Evolutionary conservation across 2,329 filamentous ascomycete genomes (phyloP), one percentile per base, ranked within the genome.

Genomic region (Diplodia mutila): DNA sequence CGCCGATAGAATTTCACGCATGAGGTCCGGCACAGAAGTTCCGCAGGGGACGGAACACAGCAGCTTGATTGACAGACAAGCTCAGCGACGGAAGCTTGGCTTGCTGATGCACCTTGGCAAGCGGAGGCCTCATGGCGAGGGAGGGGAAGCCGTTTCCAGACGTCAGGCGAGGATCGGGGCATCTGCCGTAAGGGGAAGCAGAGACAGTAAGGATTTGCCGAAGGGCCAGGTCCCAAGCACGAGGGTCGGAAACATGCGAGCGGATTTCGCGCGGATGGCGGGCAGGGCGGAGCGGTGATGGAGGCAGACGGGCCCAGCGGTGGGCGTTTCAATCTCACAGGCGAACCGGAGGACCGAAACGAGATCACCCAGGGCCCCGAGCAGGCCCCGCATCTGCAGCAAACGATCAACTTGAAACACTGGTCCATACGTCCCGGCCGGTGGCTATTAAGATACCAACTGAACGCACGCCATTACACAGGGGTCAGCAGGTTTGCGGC

Each of bases 21-120:
- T 12, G 59, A 25, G 8, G 11, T 9, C 29, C 57, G 37, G 57
- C 57, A 32, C 57, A 48, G 46, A 25, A 37, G 27, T 51, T 63
- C 46, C 59, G 7, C 25, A 63, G 59, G 46, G 18, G 46, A 51
- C 59, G 59, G 42, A 51, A 37, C 21, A 14, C 59, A 46, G 59
- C 59, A 63, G 18, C 34, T 18, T 61, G 16, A 8, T 37, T 29
- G 3, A 4, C 27, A 16, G n/a, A 23, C 42, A 63, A 63, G 59
- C 59, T 49, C 23, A 21, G 16, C 57, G 34, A 63, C 27, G 23
- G 59, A 63, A 51, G 59, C 59, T 63, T 63, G 59, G 59, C 59
- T 16, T 51, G 46, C 18, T 16, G n/a, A 48, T 21, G 8, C 42
- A 21, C 42, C 29, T 52, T 63, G 59, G 59, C 59, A 25, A 3